These are phyloP conservation scores for Mycena haematopus DNA, from an alignment of 768 basidiomycete species.

Conservation along the genomic window DNA sequence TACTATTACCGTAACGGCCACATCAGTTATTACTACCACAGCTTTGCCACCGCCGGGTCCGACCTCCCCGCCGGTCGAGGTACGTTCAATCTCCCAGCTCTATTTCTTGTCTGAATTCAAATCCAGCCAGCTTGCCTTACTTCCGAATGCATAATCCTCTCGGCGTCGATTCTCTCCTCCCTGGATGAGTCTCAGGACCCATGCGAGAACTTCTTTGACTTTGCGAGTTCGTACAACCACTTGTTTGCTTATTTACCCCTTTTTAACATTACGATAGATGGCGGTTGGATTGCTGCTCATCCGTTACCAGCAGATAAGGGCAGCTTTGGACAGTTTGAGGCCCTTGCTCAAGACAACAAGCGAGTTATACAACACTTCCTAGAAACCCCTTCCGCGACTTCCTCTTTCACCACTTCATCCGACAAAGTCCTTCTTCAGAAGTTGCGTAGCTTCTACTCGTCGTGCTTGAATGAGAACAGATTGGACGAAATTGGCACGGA, in stretches of 20 bases:
- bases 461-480: conserved; percentile 82
- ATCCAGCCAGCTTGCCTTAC: conserved; percentile 73
- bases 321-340: conserved; percentile 72
- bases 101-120: conserved; percentile 7
- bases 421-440: conserved; percentile 67
- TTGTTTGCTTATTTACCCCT: conserved; percentile 12
- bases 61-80: conserved; percentile 61
- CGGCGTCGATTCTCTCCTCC: conserved; percentile 81
- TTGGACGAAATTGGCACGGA: conserved; percentile 74
- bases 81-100: conserved; percentile 30
- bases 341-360: conserved; percentile 76
- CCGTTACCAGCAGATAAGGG: conserved; percentile 89
- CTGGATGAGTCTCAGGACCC: conserved; percentile 87
- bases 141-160: conserved; percentile 79
- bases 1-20: conserved; percentile 50
- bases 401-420: conserved; percentile 42
- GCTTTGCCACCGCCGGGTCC: conserved; percentile 59
- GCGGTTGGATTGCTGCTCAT: conserved; percentile 85
- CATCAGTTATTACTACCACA: conserved; percentile 45
- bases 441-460: conserved; percentile 74
- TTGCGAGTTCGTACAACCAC: conserved; percentile 71
- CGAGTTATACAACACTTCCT: conserved; percentile 78
- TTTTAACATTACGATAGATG: conserved; percentile 53
- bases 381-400: conserved; percentile 51
- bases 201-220: conserved; percentile 95